Percentiles rank a stretch among this genome's conserved stretches.
Conservation (phyloP, 345 rosid species). For the Eucalyptus virginea region DNA sequence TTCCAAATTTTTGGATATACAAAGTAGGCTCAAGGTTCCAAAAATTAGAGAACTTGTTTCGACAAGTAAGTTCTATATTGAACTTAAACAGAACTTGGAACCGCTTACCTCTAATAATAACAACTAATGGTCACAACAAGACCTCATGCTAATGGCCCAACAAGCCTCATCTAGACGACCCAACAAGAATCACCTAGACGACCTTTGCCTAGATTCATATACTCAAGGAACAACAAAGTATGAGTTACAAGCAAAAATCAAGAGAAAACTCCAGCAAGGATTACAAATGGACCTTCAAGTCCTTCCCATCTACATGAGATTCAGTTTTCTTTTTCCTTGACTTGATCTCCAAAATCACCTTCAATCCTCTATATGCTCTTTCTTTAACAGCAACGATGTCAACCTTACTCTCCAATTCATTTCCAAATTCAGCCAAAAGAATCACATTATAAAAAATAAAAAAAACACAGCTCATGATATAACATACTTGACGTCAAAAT, state of each 20-base stretch:
- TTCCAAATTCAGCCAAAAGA: not conserved
- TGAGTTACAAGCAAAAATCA: not conserved
- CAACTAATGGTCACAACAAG: not conserved
- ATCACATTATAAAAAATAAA: not conserved
- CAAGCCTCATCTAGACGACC: not conserved
- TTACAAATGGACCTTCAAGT: not conserved
- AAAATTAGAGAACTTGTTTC: too few relatives aligned
- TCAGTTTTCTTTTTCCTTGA: not conserved
- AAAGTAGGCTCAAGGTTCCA: too few relatives aligned
- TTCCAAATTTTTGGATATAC: too few relatives aligned
- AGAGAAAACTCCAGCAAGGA: not conserved
- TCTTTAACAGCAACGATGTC: not conserved
- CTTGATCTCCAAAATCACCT: not conserved
- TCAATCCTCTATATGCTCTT: not conserved
- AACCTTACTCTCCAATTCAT: not conserved
- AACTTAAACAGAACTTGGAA: accelerated
- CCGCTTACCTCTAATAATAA: too few relatives aligned
- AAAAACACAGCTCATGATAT: not conserved
- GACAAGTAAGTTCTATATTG: too few relatives aligned
- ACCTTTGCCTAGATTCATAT: not conserved
- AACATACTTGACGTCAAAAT: not conserved
- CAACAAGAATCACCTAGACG: not conserved
- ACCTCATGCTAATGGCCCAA: not conserved
- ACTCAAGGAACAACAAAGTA: not conserved
- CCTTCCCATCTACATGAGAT: not conserved